Conservation (phyloP, 2,329 filamentous ascomycete genomes). For the Cercospora sp. region DNA sequence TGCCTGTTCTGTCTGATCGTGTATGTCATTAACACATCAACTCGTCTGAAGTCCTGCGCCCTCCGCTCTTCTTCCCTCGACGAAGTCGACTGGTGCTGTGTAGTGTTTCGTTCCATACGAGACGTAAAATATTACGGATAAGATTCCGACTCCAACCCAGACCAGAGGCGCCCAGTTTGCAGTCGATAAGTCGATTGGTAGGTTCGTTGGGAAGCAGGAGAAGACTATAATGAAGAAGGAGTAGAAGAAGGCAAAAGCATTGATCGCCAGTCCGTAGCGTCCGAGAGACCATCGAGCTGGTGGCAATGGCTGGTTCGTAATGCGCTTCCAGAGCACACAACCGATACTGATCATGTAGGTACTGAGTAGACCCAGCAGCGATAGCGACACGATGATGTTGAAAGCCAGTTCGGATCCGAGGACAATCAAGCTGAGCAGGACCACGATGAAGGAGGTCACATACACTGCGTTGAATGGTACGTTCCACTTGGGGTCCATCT, state of each 20-base stretch:
- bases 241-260: conserved; percentile 34
- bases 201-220: conserved; percentile 34
- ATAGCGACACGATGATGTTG: conserved; percentile 42
- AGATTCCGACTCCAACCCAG: conserved; percentile 33
- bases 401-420: conserved; percentile 41
- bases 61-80: conserved; percentile 31
- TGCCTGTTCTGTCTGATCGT: background rate
- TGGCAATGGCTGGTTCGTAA: conserved; percentile 30
- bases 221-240: conserved; percentile 36
- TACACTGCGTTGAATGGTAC: conserved; percentile 41
- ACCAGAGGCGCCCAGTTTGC: conserved; percentile 38
- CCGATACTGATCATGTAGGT: conserved; percentile 43
- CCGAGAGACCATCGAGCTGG: conserved; percentile 34
- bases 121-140: conserved; percentile 32
- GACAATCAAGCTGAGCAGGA: conserved; percentile 40
- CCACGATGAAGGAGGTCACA: conserved; percentile 35
- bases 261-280: conserved; percentile 31
- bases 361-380: conserved; percentile 38
- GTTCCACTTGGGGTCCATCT: conserved; percentile 34
- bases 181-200: conserved; percentile 30
- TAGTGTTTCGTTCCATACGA: conserved; percentile 34
- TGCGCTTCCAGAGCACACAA: conserved; percentile 33
- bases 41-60: conserved; percentile 31
- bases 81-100: conserved; percentile 36
- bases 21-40: conserved; percentile 10